A percentile compares a stretch with the other conserved stretches of the same genome.
Conservation (phyloP, 2,329 filamentous ascomycete species). For the Diaporthe vexans region DNA sequence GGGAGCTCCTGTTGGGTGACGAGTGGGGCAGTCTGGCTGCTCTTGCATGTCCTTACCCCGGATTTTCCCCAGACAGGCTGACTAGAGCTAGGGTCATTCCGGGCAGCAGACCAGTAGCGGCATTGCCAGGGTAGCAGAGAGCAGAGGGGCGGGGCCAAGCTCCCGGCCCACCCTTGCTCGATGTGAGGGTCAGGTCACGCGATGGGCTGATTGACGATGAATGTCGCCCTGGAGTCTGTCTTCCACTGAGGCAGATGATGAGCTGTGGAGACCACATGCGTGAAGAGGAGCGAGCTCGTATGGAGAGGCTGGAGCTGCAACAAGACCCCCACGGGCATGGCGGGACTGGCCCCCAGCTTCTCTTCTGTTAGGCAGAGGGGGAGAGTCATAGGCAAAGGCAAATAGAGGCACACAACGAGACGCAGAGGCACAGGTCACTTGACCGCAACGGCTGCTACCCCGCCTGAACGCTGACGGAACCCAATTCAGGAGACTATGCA, state of each 20-base stretch:
- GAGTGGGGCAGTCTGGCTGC: slow-evolving; percentile 27
- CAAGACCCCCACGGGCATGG: neutral
- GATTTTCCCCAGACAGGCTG: slow-evolving; percentile 40
- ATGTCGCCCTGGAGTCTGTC: neutral
- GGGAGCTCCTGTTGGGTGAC: slow-evolving; percentile 17
- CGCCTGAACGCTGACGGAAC: slow-evolving; percentile 33
- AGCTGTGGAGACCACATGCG: neutral
- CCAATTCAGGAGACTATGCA: slow-evolving; percentile 25
- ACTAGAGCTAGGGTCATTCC: slow-evolving; percentile 10
- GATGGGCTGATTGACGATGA: slow-evolving; percentile 35
- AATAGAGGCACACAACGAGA: too few species aligned
- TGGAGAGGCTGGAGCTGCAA: slow-evolving; percentile 19
- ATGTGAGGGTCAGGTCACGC: slow-evolving; percentile 36
- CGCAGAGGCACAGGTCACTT: slow-evolving; percentile 13
- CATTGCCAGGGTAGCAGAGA: neutral
- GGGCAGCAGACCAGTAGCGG: neutral
- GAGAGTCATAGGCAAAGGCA: neutral
- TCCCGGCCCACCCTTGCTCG: slow-evolving; percentile 30
- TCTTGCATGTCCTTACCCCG: slow-evolving; percentile 37
- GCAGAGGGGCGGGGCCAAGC: slow-evolving; percentile 10
- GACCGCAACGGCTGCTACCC: slow-evolving; percentile 23
- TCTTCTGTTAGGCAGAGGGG: neutral
- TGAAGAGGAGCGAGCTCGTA: neutral
- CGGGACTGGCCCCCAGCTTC: neutral
- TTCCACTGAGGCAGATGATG: neutral